These are phyloP conservation scores for Vitellaria paradoxa DNA, from an alignment of 179 eudicot species.

Conservation along the genomic window DNA sequence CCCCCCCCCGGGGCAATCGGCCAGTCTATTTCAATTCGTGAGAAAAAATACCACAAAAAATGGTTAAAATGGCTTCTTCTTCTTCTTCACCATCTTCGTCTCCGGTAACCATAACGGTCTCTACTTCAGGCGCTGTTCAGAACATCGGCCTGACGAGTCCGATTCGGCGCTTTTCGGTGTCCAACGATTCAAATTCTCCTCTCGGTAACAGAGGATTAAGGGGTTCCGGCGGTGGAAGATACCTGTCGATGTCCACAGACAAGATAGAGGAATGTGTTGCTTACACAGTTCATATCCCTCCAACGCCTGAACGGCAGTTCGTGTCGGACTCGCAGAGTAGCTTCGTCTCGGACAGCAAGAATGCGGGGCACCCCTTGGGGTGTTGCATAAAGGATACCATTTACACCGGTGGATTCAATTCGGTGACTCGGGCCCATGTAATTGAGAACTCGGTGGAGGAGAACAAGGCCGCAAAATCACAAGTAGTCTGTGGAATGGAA, in stretches of 20 bases:
- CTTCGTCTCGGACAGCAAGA: conserved; percentile 13
- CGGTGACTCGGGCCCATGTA: conserved; percentile 72
- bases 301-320: conserved; percentile 69
- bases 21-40: not conserved
- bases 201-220: conserved; percentile 17
- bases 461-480: conserved; percentile 25
- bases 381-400: conserved; percentile 61
- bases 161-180: conserved; percentile 39
- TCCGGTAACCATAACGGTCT: conserved; percentile 81
- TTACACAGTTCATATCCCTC: conserved; percentile 91
- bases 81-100: conserved; percentile 56
- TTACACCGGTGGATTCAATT: conserved; percentile 86
- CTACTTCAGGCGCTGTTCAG: conserved; percentile 55
- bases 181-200: conserved; percentile 54
- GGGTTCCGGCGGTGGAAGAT: conserved; percentile 37
- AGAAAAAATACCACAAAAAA: conserved; percentile 13
- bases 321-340: conserved; percentile 43
- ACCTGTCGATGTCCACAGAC: conserved; percentile 43
- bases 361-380: conserved; percentile 24
- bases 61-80: conserved; percentile 51
- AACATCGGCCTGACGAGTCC: conserved; percentile 64
- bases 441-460: conserved; percentile 45
- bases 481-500: conserved; percentile 53
- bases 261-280: conserved; percentile 54
- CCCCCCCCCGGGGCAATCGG: not conserved